phyloP scores from a whole-genome alignment of 768 basidiomycete genomes.

The Asterophora parasitica region DNA sequence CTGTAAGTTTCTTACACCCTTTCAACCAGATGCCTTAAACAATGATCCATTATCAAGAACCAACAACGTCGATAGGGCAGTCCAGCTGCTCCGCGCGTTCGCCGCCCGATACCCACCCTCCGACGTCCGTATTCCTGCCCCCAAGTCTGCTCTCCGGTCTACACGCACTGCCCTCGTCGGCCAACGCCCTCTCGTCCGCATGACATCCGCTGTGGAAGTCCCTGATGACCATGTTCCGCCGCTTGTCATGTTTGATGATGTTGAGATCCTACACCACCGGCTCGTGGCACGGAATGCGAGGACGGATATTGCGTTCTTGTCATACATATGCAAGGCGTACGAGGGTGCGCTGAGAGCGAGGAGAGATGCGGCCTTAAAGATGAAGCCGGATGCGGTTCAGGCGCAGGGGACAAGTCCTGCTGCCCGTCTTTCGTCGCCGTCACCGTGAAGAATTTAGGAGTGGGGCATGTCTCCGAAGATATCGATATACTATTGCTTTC shows the following conservation, averaged over 20 bases:
- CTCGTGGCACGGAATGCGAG: slow-evolving; percentile 41
- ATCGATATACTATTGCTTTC: not conserved
- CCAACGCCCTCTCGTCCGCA: slow-evolving; percentile 64
- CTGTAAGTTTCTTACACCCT: slow-evolving; percentile 60
- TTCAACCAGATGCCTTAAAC: too few relatives aligned
- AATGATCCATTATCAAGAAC: slow-evolving; percentile 30
- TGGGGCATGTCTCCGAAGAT: not conserved
- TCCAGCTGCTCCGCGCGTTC: slow-evolving; percentile 58
- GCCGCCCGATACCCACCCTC: slow-evolving; percentile 59
- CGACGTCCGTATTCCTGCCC: slow-evolving; percentile 34
- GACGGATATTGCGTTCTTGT: slow-evolving; percentile 62
- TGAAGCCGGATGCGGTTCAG: not conserved
- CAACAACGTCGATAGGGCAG: slow-evolving; percentile 45
- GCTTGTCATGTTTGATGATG: slow-evolving; percentile 66
- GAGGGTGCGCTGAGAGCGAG: slow-evolving; percentile 60
- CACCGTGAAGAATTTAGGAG: not conserved
- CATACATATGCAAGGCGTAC: slow-evolving; percentile 71
- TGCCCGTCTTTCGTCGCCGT: slow-evolving; percentile 4
- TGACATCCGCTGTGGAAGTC: slow-evolving; percentile 52
- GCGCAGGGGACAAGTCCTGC: not conserved
- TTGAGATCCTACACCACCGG: slow-evolving; percentile 76
- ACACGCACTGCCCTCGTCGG: slow-evolving; percentile 53
- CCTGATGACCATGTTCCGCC: slow-evolving; percentile 82
- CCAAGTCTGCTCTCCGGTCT: slow-evolving; percentile 48
- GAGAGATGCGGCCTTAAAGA: slow-evolving; percentile 44